Evolutionary conservation across 768 basidiomycete species (phyloP), one percentile per base, ranked within the genome.

Genomic region (Lactarius evosmus): DNA sequence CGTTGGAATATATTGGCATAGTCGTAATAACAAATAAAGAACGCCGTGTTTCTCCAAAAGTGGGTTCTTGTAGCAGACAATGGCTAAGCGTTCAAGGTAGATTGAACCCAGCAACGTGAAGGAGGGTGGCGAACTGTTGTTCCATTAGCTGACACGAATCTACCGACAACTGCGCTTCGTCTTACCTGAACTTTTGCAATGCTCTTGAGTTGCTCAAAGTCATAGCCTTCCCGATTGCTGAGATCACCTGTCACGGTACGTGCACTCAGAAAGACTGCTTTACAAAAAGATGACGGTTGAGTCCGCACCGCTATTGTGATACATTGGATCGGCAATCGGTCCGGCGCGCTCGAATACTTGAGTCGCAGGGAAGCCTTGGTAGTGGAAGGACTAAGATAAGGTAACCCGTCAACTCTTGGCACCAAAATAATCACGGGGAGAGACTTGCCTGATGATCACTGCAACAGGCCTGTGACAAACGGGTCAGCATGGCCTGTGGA

Each of bases 261-360:
- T 27, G 56, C 19, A 63, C 54, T 11, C 56, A 62, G 58, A 52
- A 22, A 32, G 8, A 34, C 25, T 27, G 32, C 14, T 41, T 56
- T 38, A 22, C 17, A 51, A n/a, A 33, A 38, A 8, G 36, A n/a
- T n/a, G 30, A 53, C 6, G 33, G 19, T 32, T 11, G 40, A n/a
- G 19, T n/a, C 40, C 67, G 32, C 65, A 85, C 88, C 86, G 70
- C 86, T 87, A 72, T 91, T 92, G 73, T 93, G 91, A 71, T 93
- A 94, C 87, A 90, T 91, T 11, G 92, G 92, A 73, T 94, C 93
- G 19, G 81, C 85, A 71, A 97, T 93, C 11, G 83, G 84, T 7
- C 92, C 93, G 0, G 87, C 89, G 51, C 92, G 86, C 71, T 95
- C 94, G 70, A 94, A 96, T 19, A 96, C 84, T 68, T 92, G 89